A percentile compares a stretch with the other conserved stretches of the same genome.
Evolutionary conservation across 1,139 yeast genomes (phyloP).

Genomic region (Pichia inconspicua): DNA sequence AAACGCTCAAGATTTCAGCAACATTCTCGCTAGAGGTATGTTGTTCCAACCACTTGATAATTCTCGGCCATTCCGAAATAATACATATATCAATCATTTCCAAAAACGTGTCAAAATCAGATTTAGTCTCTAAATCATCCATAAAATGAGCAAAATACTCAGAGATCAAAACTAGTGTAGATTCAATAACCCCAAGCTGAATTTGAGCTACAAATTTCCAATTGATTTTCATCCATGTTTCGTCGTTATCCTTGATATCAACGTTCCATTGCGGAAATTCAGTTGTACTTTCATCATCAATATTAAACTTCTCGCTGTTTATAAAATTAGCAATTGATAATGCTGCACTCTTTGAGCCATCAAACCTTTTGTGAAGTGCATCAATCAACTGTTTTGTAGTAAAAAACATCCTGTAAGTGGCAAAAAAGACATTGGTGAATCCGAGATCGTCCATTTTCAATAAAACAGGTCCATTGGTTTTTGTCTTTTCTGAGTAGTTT

Average conservation of each 20-base stretch:
- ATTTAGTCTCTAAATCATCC: constrained; percentile 56
- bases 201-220: constrained; percentile 61
- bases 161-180: constrained; percentile 60
- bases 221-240: constrained; percentile 28
- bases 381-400: constrained; percentile 44
- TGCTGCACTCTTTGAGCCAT: constrained; percentile 56
- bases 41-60: constrained; percentile 30
- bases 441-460: constrained; percentile 51
- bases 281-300: not conserved
- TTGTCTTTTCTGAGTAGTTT: constrained; percentile 21
- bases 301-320: not conserved
- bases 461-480: constrained; percentile 12
- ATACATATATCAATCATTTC: constrained; percentile 63
- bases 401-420: constrained; percentile 57
- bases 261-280: constrained; percentile 50
- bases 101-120: constrained; percentile 56
- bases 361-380: constrained; percentile 43
- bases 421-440: constrained; percentile 56
- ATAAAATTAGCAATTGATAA: constrained; percentile 33
- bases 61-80: constrained; percentile 61
- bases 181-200: constrained; percentile 77
- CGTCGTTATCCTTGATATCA: constrained; percentile 17
- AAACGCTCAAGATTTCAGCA: constrained; percentile 7
- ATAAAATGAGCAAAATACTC: constrained; percentile 73
- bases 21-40: constrained; percentile 19